Evolutionary conservation across 129 eudicot species (phyloP).

Genomic region (Saposhnikovia divaricata): DNA sequence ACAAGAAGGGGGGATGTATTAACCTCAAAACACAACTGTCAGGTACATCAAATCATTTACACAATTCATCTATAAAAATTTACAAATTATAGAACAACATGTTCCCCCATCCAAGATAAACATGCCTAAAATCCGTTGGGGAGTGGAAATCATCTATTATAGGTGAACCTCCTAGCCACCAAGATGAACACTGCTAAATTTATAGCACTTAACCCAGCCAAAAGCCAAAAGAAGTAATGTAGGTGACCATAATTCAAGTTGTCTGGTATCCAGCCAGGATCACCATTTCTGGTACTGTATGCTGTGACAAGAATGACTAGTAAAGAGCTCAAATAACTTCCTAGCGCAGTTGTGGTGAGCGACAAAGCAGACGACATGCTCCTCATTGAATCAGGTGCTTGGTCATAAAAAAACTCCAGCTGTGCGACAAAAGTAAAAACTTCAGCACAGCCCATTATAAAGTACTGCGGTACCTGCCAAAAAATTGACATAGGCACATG

Average conservation of each 20-base stretch:
- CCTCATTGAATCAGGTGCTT: conserved; percentile 20
- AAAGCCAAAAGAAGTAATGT: conserved; percentile 17
- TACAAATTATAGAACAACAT: background rate
- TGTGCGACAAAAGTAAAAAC: conserved; percentile 9
- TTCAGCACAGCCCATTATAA: conserved; percentile 15
- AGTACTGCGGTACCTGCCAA: conserved; percentile 16
- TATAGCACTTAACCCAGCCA: conserved; percentile 12
- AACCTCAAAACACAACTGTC: background rate
- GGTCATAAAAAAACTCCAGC: conserved; percentile 16
- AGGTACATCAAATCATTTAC: background rate
- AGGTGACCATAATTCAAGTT: conserved; percentile 18
- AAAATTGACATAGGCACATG: conserved; percentile 13
- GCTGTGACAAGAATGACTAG: conserved; percentile 10
- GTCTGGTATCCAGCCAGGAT: conserved; percentile 19
- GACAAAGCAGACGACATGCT: conserved; percentile 13
- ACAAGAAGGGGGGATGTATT: background rate
- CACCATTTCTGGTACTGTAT: conserved; percentile 5
- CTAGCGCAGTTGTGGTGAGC: conserved; percentile 3
- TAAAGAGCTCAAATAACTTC: conserved; percentile 14
- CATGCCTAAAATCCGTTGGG: background rate
- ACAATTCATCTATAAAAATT: background rate
- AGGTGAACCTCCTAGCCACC: conserved; percentile 2
- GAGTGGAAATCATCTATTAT: background rate
- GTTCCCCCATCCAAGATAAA: background rate
- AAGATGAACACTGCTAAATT: conserved; percentile 11